These are phyloP conservation scores for Spathaspora arborariae DNA, from an alignment of 805 yeast genomes.

Conservation along the genomic window DNA sequence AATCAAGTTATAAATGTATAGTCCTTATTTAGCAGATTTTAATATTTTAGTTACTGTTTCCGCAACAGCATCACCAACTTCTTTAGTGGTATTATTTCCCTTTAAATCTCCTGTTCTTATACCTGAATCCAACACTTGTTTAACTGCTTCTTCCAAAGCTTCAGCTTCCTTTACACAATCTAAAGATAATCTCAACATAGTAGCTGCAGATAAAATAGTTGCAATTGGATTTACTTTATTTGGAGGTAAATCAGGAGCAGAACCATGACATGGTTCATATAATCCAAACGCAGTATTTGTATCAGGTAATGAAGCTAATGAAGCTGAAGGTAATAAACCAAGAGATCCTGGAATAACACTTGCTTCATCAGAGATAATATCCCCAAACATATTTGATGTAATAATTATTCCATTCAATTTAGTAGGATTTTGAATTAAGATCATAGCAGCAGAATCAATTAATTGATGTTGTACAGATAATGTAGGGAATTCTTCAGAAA, in stretches of 20 bases:
- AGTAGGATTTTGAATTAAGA: constrained; percentile 86
- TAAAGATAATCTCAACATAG: constrained; percentile 93
- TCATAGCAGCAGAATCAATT: constrained; percentile 99
- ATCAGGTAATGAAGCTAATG: constrained; percentile 95
- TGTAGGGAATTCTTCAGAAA: constrained; percentile 86
- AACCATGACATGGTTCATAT: constrained; percentile 98
- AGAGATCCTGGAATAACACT: constrained; percentile 97
- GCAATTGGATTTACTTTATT: constrained; percentile 95
- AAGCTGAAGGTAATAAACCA: constrained; percentile 93
- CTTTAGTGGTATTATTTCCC: constrained; percentile 77
- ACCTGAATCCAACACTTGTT: constrained; percentile 73
- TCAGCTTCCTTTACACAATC: constrained; percentile 80
- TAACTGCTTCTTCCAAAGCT: constrained; percentile 86
- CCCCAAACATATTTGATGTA: constrained; percentile 97
- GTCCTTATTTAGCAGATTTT: constrained; percentile 2
- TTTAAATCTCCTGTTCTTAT: constrained; percentile 89
- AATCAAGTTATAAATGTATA: neutral
- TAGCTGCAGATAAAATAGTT: constrained; percentile 90
- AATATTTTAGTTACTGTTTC: constrained; percentile 60
- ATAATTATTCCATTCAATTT: constrained; percentile 88
- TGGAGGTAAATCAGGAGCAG: constrained; percentile 89
- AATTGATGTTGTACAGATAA: constrained; percentile 86
- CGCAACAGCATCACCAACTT: constrained; percentile 94
- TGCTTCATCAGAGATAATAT: constrained; percentile 96
- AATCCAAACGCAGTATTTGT: constrained; percentile 91